phyloP scores from a whole-genome alignment of 1,139 yeast species.

The Yamadazyma kanchanaburiensis region DNA sequence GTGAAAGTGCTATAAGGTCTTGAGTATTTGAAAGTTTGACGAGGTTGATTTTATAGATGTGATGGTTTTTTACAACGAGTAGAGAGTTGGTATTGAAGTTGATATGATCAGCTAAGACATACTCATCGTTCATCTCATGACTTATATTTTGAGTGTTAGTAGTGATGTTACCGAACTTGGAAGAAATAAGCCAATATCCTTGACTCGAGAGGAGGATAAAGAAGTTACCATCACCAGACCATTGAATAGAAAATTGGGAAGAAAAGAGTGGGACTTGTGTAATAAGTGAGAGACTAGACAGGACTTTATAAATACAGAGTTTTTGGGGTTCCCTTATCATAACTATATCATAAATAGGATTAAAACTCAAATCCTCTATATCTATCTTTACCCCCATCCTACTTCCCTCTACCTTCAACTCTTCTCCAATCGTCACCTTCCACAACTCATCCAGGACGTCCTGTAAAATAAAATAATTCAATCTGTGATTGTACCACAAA shows the following conservation, averaged over 20 bases:
- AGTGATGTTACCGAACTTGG: constrained; percentile 33
- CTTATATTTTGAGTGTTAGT: constrained; percentile 26
- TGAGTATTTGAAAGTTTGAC: constrained; percentile 14
- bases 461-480: constrained; percentile 29
- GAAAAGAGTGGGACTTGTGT: constrained; percentile 1
- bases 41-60: constrained; percentile 22
- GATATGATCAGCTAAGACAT: constrained; percentile 21
- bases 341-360: constrained; percentile 18
- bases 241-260: constrained; percentile 9
- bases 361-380: constrained; percentile 17
- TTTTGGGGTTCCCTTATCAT: constrained; percentile 3
- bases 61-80: constrained; percentile 19
- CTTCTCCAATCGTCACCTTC: constrained; percentile 18
- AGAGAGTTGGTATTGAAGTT: constrained; percentile 21
- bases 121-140: constrained; percentile 23
- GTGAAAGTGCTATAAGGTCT: constrained; percentile 20
- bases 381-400: constrained; percentile 10
- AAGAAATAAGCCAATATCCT: constrained; percentile 31
- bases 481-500: constrained; percentile 17
- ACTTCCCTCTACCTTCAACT: constrained; percentile 13
- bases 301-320: constrained; percentile 6
- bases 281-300: not conserved
- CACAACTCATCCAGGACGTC: constrained; percentile 29
- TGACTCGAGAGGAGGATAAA: constrained; percentile 20
- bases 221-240: constrained; percentile 41